Evolutionary conservation across 78 protist species (phyloP).

Genomic region (Polysphondylium violaceum): DNA sequence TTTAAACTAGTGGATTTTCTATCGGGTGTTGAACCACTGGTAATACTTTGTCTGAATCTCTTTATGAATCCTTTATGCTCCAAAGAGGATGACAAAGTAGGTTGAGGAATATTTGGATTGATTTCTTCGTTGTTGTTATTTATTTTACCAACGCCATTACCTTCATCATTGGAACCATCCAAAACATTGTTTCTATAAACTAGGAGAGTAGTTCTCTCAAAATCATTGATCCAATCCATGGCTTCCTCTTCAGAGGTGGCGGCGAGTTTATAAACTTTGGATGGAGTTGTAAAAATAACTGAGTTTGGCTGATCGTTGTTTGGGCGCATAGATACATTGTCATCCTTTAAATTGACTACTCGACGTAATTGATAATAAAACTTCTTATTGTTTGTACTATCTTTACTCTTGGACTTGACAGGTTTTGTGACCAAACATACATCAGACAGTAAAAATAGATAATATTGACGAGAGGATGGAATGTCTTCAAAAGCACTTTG

Average conservation of each 20-base stretch:
- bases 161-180: not conserved
- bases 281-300: not conserved
- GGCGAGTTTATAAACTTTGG: not conserved
- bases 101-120: conserved; percentile 1
- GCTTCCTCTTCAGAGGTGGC: conserved; percentile 3
- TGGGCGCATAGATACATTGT: not conserved
- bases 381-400: not conserved
- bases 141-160: no score
- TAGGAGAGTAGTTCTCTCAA: conserved; percentile 24
- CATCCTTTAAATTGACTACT: not conserved
- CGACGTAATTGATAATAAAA: conserved; percentile 8
- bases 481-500: conserved; percentile 43
- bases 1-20: conserved; percentile 4
- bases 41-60: conserved; percentile 33
- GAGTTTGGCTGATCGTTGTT: conserved; percentile 16
- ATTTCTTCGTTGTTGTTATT: not conserved
- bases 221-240: conserved; percentile 39
- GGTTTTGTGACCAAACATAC: conserved; percentile 38
- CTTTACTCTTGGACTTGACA: conserved; percentile 16
- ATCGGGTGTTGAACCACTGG: conserved; percentile 1
- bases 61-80: conserved; percentile 11
- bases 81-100: not conserved
- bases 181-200: not conserved
- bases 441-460: conserved; percentile 45
- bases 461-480: not conserved